Base-by-base conservation (phyloP, 495 filamentous ascomycete genomes). In the Podospora pseudopauciseta region DNA sequence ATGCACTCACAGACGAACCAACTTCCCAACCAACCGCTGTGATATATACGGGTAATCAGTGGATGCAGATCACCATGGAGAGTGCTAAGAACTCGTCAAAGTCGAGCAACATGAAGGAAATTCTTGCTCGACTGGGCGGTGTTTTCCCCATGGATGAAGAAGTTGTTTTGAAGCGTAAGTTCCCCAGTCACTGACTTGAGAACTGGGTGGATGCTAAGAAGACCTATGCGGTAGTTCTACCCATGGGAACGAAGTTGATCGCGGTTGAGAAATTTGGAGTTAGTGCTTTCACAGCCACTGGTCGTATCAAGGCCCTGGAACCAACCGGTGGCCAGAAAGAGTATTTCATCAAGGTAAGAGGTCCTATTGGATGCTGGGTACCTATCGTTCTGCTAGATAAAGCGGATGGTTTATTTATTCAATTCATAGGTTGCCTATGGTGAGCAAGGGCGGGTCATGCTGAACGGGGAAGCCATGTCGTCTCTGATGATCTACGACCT, bases 381-480 rank as follows among this genome's bases (percentile, higher is more conserved):
- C 0, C 30, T 18, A 30, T 30, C 13, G 2, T 7, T 18, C 6
- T 28, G 54, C 23, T 4, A 32, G 7, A 23, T 19, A 30, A 5
- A 54, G 7, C n/a, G 4, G 15, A 26, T 15, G 2, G 5, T 44
- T 20, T n/a, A 64, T 6, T 20, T 54, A 64, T 6, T 20, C 27
- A 27, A 53, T 7, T 7, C 1, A 32, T 16, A 65, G 64, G 30
- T 44, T 32, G 65, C 65, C 20, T 67, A 44, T 6, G 57, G 34
- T 19, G 34, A 60, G 19, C 11, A 58, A 2, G 65, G 65, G 19
- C 58, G 65, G 18, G 54, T n/a, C 2, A 76, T 71, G 66, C 44
- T 75, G 5, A 13, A 54, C 16, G 73, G 75, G 18, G 75, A 77
- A 39, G 70, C 56, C 19, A 57, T 55, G 13, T 66, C 68, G 5